Evolutionary conservation across 192 early-diverging fungal genomes (phyloP), one percentile per base, ranked within the genome.

Genomic region (Coemansia sp.): DNA sequence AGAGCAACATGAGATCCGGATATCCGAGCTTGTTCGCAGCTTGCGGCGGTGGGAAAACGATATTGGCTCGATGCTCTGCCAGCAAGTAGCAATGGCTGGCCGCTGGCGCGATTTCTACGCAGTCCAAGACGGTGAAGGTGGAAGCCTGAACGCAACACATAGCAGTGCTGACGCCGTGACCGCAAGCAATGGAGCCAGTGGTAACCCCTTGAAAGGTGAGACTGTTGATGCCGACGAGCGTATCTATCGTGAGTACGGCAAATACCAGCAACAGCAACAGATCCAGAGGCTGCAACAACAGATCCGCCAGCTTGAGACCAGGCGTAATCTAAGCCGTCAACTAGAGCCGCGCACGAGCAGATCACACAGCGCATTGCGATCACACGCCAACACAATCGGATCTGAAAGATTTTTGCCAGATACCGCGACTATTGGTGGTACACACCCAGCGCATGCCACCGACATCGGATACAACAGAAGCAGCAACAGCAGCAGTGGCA

Each of bases 101-200:
- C 74, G 74, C 46, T 77, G 74, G 74, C 53, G 44, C 13, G 74
- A 77, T 12, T 50, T 77, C 40, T 77, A 77, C 42, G 21, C 57
- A 9, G 5, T 50, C 4, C 43, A 46, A 12, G 47, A 40, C 50
- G 53, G 45, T 42, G 51, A 62, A 7, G 17, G 42, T 21, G 51
- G 19, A 3, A 44, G 25, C 14, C 21, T 34, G 25, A 42, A 14
- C 0, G 38, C 42, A 33, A 25, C 23, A 30, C 33, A 53, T 23
- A 44, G 39, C 39, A 21, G 30, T 18, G 25, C 43, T 24, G 42
- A 44, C 21, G 15, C 44, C 17, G 27, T 53, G 51, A 18, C 60
- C 7, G 30, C 51, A 19, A 51, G 14, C 22, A 48, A 9, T 9
- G 14, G 46, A 19, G 46, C 10, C 19, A 13, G 22, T 15, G 24